These are phyloP conservation scores for Microthlaspi erraticum DNA, from an alignment of 345 rosid species.

Conservation along the genomic window DNA sequence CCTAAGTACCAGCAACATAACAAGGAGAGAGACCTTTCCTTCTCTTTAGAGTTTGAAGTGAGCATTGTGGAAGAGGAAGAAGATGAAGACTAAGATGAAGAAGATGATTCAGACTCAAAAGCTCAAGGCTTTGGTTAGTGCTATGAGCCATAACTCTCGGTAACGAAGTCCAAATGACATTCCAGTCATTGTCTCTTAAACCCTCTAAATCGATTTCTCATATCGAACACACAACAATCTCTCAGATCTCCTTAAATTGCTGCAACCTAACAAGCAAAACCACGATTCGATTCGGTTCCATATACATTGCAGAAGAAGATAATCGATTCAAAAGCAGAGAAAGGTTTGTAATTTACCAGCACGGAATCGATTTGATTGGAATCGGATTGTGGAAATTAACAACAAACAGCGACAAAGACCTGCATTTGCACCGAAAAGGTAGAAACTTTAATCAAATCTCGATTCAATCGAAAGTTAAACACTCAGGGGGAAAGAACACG, in stretches of 20 bases:
- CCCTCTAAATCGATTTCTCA: slow-evolving; percentile 51
- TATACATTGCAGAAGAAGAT: slow-evolving; percentile 23
- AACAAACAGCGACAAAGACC: slow-evolving; percentile 9
- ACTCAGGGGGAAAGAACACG: neutral
- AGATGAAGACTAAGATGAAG: slow-evolving; percentile 11
- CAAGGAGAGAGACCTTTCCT: slow-evolving; percentile 60
- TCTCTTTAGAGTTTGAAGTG: slow-evolving; percentile 63
- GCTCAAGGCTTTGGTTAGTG: slow-evolving; percentile 42
- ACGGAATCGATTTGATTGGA: slow-evolving; percentile 28
- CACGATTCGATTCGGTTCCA: slow-evolving; percentile 1
- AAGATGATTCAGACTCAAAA: slow-evolving; percentile 43
- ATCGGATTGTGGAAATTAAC: slow-evolving; percentile 20
- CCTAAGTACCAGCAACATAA: slow-evolving; percentile 64
- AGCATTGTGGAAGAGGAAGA: slow-evolving; percentile 49
- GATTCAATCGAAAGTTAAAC: slow-evolving; percentile 27
- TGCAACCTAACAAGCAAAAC: slow-evolving; percentile 29
- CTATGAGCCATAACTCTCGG: slow-evolving; percentile 59
- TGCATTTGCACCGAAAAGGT: slow-evolving; percentile 31
- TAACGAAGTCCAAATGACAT: slow-evolving; percentile 65
- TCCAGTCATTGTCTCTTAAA: slow-evolving; percentile 76
- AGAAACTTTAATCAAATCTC: slow-evolving; percentile 33
- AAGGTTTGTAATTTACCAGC: slow-evolving; percentile 26
- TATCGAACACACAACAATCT: slow-evolving; percentile 26
- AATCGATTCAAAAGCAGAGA: neutral
- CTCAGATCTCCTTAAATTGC: slow-evolving; percentile 40